These are phyloP conservation scores for Morella rubra DNA, from an alignment of 306 rosid genomes.

Conservation along the genomic window DNA sequence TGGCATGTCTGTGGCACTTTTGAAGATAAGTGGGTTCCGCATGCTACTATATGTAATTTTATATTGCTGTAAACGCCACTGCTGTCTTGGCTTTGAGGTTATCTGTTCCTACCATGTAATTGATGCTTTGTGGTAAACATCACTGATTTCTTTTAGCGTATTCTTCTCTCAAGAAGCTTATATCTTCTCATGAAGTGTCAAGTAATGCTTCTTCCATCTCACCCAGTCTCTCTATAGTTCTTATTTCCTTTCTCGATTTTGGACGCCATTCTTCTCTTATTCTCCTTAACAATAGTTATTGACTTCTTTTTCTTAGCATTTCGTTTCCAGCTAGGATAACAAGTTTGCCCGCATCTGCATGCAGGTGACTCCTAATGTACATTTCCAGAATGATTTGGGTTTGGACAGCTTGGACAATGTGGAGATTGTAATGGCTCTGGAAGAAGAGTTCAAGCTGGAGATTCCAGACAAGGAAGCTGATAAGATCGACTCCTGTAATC, in stretches of 20 bases:
- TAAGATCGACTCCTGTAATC: slow-evolving; percentile 71
- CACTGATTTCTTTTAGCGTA: neutral
- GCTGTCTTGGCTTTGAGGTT: neutral
- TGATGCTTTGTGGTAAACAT: neutral
- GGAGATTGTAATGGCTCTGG: slow-evolving; percentile 95
- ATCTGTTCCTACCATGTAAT: neutral
- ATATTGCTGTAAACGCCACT: neutral
- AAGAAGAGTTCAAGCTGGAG: slow-evolving; percentile 97
- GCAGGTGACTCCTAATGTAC: slow-evolving; percentile 77
- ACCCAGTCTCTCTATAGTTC: neutral
- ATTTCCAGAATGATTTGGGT: slow-evolving; percentile 92
- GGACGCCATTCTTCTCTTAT: neutral
- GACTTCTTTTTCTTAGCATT: neutral
- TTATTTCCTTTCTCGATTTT: neutral
- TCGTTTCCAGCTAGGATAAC: neutral
- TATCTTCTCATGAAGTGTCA: neutral
- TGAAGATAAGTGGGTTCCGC: neutral
- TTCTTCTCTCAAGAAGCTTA: neutral
- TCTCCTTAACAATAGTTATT: neutral
- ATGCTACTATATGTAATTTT: neutral
- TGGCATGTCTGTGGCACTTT: neutral
- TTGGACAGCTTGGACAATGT: slow-evolving; percentile 97
- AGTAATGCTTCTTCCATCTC: neutral
- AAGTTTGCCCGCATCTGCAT: slow-evolving; percentile 31
- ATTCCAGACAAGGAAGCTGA: slow-evolving; percentile 95